A percentile compares a stretch with the other conserved stretches of the same genome.
phyloP scores from a whole-genome alignment of 495 filamentous ascomycete species.

The Aspergillus diversus region DNA sequence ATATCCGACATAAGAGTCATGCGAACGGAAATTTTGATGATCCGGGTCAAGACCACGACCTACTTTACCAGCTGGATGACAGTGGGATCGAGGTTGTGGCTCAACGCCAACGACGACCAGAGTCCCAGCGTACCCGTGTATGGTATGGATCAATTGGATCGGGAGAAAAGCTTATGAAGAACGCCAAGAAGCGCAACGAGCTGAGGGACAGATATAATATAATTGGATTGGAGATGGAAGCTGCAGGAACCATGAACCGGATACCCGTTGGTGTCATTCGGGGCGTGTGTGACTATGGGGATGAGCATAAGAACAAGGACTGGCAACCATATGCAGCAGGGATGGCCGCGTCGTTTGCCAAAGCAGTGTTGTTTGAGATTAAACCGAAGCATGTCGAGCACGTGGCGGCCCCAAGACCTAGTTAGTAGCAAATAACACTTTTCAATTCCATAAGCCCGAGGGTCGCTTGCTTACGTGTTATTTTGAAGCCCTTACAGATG shows the following conservation, averaged over 20 bases:
- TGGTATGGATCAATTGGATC: constrained; percentile 13
- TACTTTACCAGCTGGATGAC: neutral
- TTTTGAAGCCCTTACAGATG: no score
- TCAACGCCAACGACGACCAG: neutral
- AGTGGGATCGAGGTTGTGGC: neutral
- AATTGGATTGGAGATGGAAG: constrained; percentile 16
- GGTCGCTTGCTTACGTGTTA: no score
- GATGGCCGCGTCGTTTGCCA: constrained; percentile 10
- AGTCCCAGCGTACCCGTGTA: neutral
- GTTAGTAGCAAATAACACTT: no score
- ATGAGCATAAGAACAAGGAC: constrained; percentile 17
- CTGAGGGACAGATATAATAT: neutral
- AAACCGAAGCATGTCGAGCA: no score
- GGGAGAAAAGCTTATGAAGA: constrained; percentile 8
- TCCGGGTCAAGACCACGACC: constrained; percentile 3
- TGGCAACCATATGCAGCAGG: constrained; percentile 19
- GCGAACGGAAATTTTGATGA: constrained; percentile 9
- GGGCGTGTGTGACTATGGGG: constrained; percentile 18
- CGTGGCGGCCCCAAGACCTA: no score
- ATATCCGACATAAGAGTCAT: neutral
- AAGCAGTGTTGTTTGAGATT: no score
- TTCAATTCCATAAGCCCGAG: no score
- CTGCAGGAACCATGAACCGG: neutral
- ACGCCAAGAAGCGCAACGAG: neutral
- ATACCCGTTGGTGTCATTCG: constrained; percentile 11